phyloP scores from a whole-genome alignment of 176 grass and related monocot species.

The Zoysia japonica region DNA sequence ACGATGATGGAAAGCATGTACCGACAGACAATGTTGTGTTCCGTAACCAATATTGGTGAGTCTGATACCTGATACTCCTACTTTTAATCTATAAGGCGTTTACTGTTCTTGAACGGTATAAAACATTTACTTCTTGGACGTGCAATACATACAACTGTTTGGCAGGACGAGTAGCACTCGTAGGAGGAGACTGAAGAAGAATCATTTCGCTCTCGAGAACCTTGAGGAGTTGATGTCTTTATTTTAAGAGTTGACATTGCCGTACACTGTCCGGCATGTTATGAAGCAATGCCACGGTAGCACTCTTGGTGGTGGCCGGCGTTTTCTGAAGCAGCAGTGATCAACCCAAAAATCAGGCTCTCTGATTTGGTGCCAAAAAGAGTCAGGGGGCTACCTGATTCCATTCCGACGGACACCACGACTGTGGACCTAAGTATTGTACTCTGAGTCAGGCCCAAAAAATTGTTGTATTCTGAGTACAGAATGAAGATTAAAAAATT shows the following conservation, averaged over 20 bases:
- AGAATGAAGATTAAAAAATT: neutral
- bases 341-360: neutral
- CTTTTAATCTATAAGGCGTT: neutral
- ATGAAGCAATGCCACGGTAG: neutral
- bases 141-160: slow-evolving; percentile 1
- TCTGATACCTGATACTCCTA: neutral
- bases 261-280: neutral
- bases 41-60: slow-evolving; percentile 89
- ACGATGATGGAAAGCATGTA: slow-evolving; percentile 83
- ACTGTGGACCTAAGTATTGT: neutral
- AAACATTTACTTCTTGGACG: neutral
- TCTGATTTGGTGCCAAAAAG: neutral
- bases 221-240: slow-evolving; percentile 50
- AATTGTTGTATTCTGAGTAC: neutral
- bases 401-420: neutral
- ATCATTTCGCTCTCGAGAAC: slow-evolving; percentile 47
- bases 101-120: neutral
- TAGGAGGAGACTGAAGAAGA: slow-evolving; percentile 76
- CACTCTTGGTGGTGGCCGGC: neutral
- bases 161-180: slow-evolving; percentile 66
- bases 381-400: neutral
- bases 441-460: neutral
- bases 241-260: slow-evolving; percentile 19
- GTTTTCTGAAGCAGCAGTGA: neutral
- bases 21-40: slow-evolving; percentile 72